Evolutionary conservation across 768 basidiomycete species (phyloP).

Genomic region (Tephrocybe sp.): DNA sequence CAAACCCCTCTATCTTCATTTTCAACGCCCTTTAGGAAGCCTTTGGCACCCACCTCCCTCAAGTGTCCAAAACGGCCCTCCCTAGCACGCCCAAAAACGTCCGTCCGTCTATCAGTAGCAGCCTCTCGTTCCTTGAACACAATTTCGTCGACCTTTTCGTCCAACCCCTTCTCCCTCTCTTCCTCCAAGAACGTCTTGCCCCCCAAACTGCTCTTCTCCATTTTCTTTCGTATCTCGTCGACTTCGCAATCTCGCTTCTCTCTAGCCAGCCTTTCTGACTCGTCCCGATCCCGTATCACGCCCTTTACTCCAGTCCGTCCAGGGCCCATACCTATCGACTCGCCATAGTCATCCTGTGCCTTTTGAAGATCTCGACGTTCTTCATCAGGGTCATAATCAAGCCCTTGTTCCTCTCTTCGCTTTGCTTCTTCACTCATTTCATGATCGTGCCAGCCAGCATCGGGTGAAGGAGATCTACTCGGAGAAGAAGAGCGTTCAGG

Average conservation of each 20-base stretch:
- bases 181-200: conserved; percentile 80
- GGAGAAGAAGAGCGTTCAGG: conserved; percentile 61
- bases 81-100: conserved; percentile 47
- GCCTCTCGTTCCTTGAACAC: conserved; percentile 44
- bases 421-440: conserved; percentile 39
- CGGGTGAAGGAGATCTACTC: conserved; percentile 59
- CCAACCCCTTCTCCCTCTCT: conserved; percentile 53
- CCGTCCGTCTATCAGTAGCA: conserved; percentile 30
- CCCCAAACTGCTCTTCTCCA: conserved; percentile 67
- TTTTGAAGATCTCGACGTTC: conserved; percentile 35
- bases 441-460: conserved; percentile 57
- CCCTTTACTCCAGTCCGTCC: conserved; percentile 89
- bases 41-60: conserved; percentile 73
- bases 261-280: conserved; percentile 59
- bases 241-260: conserved; percentile 53
- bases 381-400: conserved; percentile 46
- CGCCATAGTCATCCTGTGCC: conserved; percentile 33
- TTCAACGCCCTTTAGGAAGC: conserved; percentile 76
- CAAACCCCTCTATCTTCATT: conserved; percentile 66
- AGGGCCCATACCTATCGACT: conserved; percentile 82
- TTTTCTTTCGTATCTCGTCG: conserved; percentile 48
- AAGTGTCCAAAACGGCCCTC: conserved; percentile 74
- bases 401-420: conserved; percentile 32
- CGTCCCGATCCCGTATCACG: conserved; percentile 79
- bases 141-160: conserved; percentile 47